Evolutionary conservation across 1,284 basidiomycete species (phyloP), one percentile per base, ranked within the genome.

Genomic region (Trichosporon sp.): DNA sequence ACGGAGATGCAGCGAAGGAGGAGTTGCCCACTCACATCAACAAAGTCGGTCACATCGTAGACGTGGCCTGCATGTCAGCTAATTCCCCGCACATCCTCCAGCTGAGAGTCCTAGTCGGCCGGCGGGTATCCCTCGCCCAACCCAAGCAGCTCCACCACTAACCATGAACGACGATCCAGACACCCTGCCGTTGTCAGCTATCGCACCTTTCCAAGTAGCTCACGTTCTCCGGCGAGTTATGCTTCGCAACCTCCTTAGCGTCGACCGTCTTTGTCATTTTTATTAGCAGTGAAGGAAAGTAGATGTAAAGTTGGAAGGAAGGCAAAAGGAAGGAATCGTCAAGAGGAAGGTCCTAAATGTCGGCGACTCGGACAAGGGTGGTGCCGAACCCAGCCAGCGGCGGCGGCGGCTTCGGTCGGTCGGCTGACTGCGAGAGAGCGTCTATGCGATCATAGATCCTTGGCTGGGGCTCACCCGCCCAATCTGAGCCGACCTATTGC

Each of bases 161-260:
- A 88, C 89, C 90, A 78, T 92, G 91, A 2, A 95, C 87, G 63
- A 93, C 90, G 70, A 94, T 90, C 91, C 91, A 93, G 68, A 91
- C 92, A 67, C 87, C 90, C 70, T 91, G 61, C 4, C 14, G 3
- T 31, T 7, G 46, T 69, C 58, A 72, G 64, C 65, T 27, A 19
- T 29, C 27, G 29, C 19, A 3, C 27, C 7, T 10, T 11, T 23
- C 2, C 10, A 5, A 10, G n/a, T 3, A 3, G 58, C 74, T 64
- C 56, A 78, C 78, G 60, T 75, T 76, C 32, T 81, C 79, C n/a
- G 74, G 69, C 19, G 68, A 70, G 52, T 75, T 73, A 66, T 81
- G 80, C 70, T 78, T 69, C 11, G 78, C 77, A 19, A 81, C 78
- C 61, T 79, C 73, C 60, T 75, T 69, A 5, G 74, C 77, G 63